Conservation (phyloP, 148 eudicot species). For the Rhododendron ferrugineum region DNA sequence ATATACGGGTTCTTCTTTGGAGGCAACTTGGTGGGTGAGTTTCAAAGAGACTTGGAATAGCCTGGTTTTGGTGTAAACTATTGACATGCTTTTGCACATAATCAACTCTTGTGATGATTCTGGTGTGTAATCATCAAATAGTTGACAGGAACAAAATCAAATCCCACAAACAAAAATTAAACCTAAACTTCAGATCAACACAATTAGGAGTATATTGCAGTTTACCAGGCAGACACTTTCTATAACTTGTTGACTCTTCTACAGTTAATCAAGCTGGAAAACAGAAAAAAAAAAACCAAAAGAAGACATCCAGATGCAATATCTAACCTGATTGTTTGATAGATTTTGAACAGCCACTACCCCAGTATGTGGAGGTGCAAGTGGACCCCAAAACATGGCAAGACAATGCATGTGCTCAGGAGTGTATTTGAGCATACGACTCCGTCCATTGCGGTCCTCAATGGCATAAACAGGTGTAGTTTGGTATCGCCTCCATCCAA, state of each 20-base stretch:
- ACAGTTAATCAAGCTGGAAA: background rate
- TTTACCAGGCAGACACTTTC: background rate
- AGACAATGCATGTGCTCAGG: slow-evolving; percentile 99
- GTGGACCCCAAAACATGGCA: slow-evolving; percentile 99
- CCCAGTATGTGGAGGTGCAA: slow-evolving; percentile 89
- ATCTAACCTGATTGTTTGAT: slow-evolving; percentile 65
- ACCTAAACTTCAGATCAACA: background rate
- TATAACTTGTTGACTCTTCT: background rate
- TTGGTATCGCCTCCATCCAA: slow-evolving; percentile 98
- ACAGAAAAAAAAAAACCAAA: background rate
- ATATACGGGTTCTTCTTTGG: background rate
- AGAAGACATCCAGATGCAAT: background rate
- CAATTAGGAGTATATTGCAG: background rate
- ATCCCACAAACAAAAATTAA: background rate
- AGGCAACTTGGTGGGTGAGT: background rate
- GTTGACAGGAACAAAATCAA: background rate
- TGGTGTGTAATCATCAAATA: background rate
- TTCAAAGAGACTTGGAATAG: background rate
- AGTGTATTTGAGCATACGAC: slow-evolving; percentile 91
- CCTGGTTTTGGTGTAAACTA: background rate
- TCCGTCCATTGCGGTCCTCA: slow-evolving; percentile 77
- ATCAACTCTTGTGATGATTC: background rate
- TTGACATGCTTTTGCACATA: background rate
- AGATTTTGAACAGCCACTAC: slow-evolving; percentile 82
- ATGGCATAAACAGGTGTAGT: slow-evolving; percentile 84